A percentile compares a stretch with the other conserved stretches of the same genome.
phyloP scores from a whole-genome alignment of 1,284 basidiomycete species.

The Papiliotrema flavescens region DNA sequence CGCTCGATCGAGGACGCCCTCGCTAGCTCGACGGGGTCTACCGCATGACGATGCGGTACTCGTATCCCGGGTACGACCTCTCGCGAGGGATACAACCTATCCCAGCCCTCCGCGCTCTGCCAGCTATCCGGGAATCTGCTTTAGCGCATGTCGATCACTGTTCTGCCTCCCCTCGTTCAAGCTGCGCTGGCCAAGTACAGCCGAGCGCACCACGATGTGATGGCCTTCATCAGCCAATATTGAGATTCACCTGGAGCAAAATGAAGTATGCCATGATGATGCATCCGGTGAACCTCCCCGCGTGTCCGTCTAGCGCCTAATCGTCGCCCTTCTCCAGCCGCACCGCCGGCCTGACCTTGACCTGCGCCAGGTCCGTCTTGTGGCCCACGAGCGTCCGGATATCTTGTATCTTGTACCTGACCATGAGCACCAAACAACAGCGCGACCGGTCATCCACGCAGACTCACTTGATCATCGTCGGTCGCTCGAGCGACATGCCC shows the following conservation, averaged over 20 bases:
- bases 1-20: too few relatives aligned
- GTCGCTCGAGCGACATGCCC: conserved; percentile 91
- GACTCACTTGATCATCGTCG: conserved; percentile 96
- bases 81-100: too few relatives aligned
- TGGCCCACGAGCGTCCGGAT: conserved; percentile 96
- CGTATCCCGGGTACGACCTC: too few relatives aligned
- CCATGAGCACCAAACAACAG: conserved; percentile 49
- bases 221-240: too few relatives aligned
- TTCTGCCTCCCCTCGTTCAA: too few relatives aligned
- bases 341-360: conserved; percentile 85
- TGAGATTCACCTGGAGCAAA: background rate
- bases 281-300: background rate
- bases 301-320: background rate
- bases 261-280: background rate
- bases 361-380: conserved; percentile 85
- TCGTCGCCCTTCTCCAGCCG: conserved; percentile 60
- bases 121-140: too few relatives aligned
- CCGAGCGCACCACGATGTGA: too few relatives aligned
- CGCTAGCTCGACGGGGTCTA: too few relatives aligned
- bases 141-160: too few relatives aligned
- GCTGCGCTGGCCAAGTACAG: too few relatives aligned
- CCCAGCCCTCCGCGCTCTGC: too few relatives aligned
- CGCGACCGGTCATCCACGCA: conserved; percentile 25
- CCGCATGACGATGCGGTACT: too few relatives aligned
- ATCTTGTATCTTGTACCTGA: conserved; percentile 72